Percentiles rank a stretch among this genome's conserved stretches.
phyloP scores from a whole-genome alignment of 305 asterid genomes.

The Fraxinus platypoda region DNA sequence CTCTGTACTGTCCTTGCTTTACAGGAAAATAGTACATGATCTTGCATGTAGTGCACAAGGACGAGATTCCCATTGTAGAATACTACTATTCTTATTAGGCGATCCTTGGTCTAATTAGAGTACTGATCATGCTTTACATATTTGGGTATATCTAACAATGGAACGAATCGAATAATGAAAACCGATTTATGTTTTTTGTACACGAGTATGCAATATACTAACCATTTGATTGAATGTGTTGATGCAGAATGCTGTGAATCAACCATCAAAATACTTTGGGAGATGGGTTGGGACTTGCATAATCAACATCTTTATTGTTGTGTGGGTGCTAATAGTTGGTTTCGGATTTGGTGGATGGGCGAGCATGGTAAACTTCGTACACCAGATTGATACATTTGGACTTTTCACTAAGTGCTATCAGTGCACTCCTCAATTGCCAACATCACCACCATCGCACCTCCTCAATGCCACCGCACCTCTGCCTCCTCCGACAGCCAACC shows the following conservation, averaged over 20 bases:
- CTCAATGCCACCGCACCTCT: slow-evolving; percentile 41
- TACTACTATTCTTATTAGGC: background rate
- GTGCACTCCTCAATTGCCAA: slow-evolving; percentile 52
- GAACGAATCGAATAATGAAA: background rate
- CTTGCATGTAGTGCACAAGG: too few relatives aligned
- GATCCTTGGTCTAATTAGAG: background rate
- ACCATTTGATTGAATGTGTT: background rate
- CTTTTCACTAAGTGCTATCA: slow-evolving; percentile 91
- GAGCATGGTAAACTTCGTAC: slow-evolving; percentile 67
- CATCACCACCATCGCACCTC: slow-evolving; percentile 18
- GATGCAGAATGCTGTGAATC: slow-evolving; percentile 86
- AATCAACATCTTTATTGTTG: slow-evolving; percentile 70
- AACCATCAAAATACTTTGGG: slow-evolving; percentile 73
- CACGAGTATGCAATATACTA: background rate
- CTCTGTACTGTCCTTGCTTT: background rate
- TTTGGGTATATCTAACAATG: background rate
- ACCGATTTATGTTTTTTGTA: background rate
- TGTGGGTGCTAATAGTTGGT: slow-evolving; percentile 81
- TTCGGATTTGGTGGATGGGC: slow-evolving; percentile 97
- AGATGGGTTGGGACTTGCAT: slow-evolving; percentile 76
- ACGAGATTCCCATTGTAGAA: background rate
- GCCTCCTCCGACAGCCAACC: slow-evolving; percentile 35
- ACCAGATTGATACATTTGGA: slow-evolving; percentile 88
- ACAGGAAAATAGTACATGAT: too few relatives aligned
- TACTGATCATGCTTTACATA: too few relatives aligned